Evolutionary conservation across 2,329 filamentous ascomycete species (phyloP).

Genomic region (Penicillium sp.): DNA sequence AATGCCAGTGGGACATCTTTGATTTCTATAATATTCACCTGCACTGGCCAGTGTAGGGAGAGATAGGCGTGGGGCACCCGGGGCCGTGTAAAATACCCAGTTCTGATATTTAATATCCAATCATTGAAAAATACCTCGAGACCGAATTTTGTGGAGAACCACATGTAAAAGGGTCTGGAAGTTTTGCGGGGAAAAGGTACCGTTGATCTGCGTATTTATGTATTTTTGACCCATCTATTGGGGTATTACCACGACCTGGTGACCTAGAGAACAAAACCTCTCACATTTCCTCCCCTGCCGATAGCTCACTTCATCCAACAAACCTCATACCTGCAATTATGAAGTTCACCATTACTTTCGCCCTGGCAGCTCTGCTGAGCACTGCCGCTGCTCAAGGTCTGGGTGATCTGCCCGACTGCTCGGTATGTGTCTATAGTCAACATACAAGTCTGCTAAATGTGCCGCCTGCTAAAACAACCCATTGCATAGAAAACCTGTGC

Average conservation of each 20-base stretch:
- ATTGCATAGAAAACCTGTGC: slow-evolving; percentile 37
- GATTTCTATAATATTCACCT: not conserved
- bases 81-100: not conserved
- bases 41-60: not conserved
- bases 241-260: not conserved
- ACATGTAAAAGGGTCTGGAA: not conserved
- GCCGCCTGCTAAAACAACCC: slow-evolving; percentile 2
- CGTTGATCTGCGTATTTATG: not conserved
- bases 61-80: not conserved
- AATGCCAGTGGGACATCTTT: slow-evolving; percentile 23
- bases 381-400: slow-evolving; percentile 47
- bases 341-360: slow-evolving; percentile 51
- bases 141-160: not conserved
- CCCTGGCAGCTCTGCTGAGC: slow-evolving; percentile 53
- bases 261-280: not conserved
- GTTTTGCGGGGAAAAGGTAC: not conserved
- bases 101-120: not conserved
- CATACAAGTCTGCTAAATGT: not conserved
- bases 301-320: not conserved
- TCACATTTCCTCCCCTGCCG: not conserved
- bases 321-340: slow-evolving; percentile 32
- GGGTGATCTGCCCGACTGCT: slow-evolving; percentile 50
- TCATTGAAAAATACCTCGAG: not conserved
- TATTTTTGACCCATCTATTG: slow-evolving; percentile 1
- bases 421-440: slow-evolving; percentile 46